Conservation (phyloP, 352 stramenopile species). For the Phytophthora hybrid region DNA sequence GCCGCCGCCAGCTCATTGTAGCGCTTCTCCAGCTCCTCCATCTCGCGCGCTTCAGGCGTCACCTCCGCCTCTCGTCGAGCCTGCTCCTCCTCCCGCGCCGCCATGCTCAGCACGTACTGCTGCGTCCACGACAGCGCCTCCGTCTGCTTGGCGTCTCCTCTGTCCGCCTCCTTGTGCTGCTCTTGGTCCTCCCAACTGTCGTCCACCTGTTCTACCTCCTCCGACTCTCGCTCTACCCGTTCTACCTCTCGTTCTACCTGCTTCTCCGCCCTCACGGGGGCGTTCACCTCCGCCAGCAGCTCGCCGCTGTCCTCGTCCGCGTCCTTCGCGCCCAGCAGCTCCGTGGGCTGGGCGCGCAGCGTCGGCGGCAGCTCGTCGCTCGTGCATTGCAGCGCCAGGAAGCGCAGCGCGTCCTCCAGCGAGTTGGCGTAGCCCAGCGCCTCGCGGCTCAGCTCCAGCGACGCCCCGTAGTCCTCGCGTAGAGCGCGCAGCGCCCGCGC, state of each 20-base stretch:
- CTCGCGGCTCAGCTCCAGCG: constrained; percentile 39
- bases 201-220: constrained; percentile 8
- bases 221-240: background rate
- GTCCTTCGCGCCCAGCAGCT: constrained; percentile 10
- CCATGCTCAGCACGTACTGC: constrained; percentile 74
- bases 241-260: constrained; percentile 7
- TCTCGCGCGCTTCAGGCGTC: constrained; percentile 44
- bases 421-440: constrained; percentile 69
- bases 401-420: constrained; percentile 73
- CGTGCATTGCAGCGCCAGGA: constrained; percentile 62
- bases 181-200: constrained; percentile 9
- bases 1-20: constrained; percentile 49
- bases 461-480: constrained; percentile 58
- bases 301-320: constrained; percentile 30
- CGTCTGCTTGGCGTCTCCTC: constrained; percentile 16
- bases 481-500: constrained; percentile 52
- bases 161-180: constrained; percentile 21
- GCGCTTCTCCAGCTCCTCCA: constrained; percentile 60
- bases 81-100: constrained; percentile 53
- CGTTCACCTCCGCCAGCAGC: constrained; percentile 48
- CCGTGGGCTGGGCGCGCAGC: constrained; percentile 47
- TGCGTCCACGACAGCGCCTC: constrained; percentile 78
- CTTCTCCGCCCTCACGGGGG: background rate
- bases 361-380: constrained; percentile 63
- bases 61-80: constrained; percentile 45